Evolutionary conservation across 75 land plant species (phyloP).

Genomic region (Chamaecyparis obtusa): DNA sequence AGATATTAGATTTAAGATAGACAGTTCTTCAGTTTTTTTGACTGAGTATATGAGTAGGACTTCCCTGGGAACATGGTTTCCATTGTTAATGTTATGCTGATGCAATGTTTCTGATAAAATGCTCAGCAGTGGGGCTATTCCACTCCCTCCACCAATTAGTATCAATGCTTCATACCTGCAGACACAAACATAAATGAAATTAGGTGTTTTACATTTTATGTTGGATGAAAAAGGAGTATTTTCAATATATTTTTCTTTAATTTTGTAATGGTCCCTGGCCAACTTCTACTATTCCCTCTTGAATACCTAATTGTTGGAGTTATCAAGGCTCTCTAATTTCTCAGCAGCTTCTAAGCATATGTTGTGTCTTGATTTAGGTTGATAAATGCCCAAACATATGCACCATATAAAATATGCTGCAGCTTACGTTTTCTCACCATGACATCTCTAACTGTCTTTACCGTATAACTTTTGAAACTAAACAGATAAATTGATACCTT

Average conservation of each 20-base stretch:
- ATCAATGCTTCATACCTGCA: slow-evolving; percentile 46
- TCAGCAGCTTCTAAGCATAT: not conserved
- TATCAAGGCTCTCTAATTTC: not conserved
- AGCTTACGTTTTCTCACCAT: not conserved
- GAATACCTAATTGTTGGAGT: not conserved
- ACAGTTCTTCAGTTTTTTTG: slow-evolving; percentile 41
- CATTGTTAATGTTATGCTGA: not conserved
- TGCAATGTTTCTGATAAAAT: slow-evolving; percentile 44
- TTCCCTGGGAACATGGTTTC: slow-evolving; percentile 10
- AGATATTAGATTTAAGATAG: slow-evolving; percentile 47
- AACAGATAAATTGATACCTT: slow-evolving; percentile 16
- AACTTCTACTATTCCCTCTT: not conserved
- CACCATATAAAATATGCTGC: not conserved
- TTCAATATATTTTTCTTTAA: not conserved
- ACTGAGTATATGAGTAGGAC: slow-evolving; percentile 37
- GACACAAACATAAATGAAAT: not conserved
- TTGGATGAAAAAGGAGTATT: not conserved
- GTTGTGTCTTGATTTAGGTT: no score
- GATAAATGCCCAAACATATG: not conserved
- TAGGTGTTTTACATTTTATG: not conserved
- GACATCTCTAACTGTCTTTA: not conserved
- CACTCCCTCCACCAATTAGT: slow-evolving; percentile 61
- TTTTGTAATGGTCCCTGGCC: not conserved
- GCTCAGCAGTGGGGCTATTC: slow-evolving; percentile 61
- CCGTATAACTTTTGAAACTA: no score